A percentile compares a stretch with the other conserved stretches of the same genome.
Conservation (phyloP, 805 yeast species). For the Nematodospora valgi region DNA sequence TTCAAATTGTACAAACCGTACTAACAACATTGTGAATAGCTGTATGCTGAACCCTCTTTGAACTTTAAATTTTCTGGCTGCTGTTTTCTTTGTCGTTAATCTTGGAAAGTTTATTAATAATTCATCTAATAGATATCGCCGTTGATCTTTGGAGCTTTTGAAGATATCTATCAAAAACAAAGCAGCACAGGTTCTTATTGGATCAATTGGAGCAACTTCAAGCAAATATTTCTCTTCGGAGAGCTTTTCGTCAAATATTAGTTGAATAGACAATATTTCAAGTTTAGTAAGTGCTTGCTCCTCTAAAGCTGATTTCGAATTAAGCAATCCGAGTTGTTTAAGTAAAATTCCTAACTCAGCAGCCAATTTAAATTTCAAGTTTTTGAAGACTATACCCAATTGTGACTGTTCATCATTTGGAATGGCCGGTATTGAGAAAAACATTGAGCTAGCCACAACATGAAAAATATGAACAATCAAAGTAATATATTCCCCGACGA, state of each 20-base stretch:
- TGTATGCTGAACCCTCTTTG: conserved; percentile 48
- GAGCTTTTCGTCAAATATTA: conserved; percentile 38
- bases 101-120: conserved; percentile 48
- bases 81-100: conserved; percentile 43
- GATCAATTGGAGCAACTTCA: conserved; percentile 18
- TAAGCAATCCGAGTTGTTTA: conserved; percentile 3
- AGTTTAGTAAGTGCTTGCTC: conserved; percentile 56
- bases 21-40: conserved; percentile 42
- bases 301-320: conserved; percentile 19
- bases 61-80: conserved; percentile 42
- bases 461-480: conserved; percentile 40
- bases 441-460: conserved; percentile 19
- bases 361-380: too few relatives aligned
- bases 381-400: too few relatives aligned
- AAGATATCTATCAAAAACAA: conserved; percentile 33
- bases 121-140: conserved; percentile 60
- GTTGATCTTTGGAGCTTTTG: conserved; percentile 44
- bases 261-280: conserved; percentile 47
- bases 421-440: neutral
- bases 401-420: neutral
- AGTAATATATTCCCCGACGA: conserved; percentile 42
- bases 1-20: conserved; percentile 23
- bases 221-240: conserved; percentile 19
- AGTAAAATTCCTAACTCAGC: conserved; percentile 4
- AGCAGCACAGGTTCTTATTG: conserved; percentile 24